These are phyloP conservation scores for Triticum dicoccoides DNA, from an alignment of 176 grass and related monocot species.

Conservation along the genomic window DNA sequence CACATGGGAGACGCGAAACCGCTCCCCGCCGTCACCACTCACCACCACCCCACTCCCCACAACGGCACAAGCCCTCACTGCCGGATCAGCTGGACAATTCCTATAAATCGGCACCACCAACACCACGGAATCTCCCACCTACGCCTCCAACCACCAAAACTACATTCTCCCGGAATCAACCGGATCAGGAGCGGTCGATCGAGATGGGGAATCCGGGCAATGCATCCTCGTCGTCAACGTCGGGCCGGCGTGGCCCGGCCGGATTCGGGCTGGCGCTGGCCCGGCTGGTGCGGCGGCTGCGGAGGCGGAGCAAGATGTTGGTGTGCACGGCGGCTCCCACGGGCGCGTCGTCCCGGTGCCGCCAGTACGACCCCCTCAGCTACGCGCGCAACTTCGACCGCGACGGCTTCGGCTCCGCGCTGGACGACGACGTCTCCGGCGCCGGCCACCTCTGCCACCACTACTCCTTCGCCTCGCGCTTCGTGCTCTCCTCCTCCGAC, in stretches of 20 bases:
- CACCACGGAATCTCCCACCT: no score
- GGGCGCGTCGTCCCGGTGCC: conserved; percentile 29
- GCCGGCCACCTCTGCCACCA: conserved; percentile 37
- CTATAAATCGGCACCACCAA: no score
- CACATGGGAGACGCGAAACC: conserved; percentile 36
- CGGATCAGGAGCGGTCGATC: no score
- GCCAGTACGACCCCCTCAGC: conserved; percentile 78
- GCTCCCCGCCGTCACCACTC: no score
- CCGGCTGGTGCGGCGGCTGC: conserved; percentile 18
- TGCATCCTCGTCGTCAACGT: no score
- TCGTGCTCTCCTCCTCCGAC: conserved; percentile 32
- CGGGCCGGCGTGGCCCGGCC: no score
- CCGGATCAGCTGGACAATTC: no score
- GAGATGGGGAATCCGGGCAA: no score
- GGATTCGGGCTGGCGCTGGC: no score
- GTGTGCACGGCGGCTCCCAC: conserved; percentile 26
- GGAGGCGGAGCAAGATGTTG: conserved; percentile 59
- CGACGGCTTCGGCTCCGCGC: conserved; percentile 41
- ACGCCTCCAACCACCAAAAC: no score
- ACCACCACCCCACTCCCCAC: no score
- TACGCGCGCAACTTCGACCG: conserved; percentile 86
- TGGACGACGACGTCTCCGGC: conserved; percentile 36
- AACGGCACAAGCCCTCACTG: neutral
- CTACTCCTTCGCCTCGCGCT: conserved; percentile 73
- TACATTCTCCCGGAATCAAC: no score